Evolutionary conservation across 306 rosid genomes (phyloP), one percentile per base, ranked within the genome.

Genomic region (Inga laurina): DNA sequence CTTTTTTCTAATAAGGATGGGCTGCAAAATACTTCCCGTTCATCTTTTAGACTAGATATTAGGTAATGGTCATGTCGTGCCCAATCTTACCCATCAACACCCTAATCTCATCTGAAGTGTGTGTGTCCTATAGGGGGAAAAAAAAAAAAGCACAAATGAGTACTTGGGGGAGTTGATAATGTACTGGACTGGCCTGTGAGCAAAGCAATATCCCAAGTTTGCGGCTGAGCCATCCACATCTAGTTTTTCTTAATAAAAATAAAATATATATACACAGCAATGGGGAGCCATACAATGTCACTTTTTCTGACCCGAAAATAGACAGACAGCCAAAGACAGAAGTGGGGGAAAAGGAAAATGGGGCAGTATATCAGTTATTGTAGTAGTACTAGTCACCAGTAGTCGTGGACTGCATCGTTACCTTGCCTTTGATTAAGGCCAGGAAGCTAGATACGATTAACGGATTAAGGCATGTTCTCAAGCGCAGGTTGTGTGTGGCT

Each of bases 401-500:
- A 64, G 69, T 89, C 97, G 94, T 93, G 97, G 94, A 90, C 93
- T 87, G 27, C 90, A 85, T 81, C 77, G 82, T 78, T 69, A 79
- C 94, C 94, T 82, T 76, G 88, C 84, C 80, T 93, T 91, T 82
- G 87, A 76, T 68, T 71, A 72, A 84, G 85, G 92, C 89, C 83
- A 83, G 81, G 87, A 88, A 69, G 85, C 76, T 39, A 83, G 88
- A 88, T 90, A 83, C 89, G 90, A 87, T 82, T 78, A 83, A 79
- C 62, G 88, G 90, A 88, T 85, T 70, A 80, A 78, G 77, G 88
- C 83, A 41, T 81, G 88, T 85, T 87, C 78, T 81, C 79, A 88
- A 88, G 90, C 94, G 76, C 88, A 84, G 89, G 84, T 85, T 84
- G 87, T 94, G 99, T 96, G 99, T 94, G 99, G 98, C 87, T 90